Base-by-base conservation (phyloP, 2,329 filamentous ascomycete genomes). In the Colletotrichum sp. region DNA sequence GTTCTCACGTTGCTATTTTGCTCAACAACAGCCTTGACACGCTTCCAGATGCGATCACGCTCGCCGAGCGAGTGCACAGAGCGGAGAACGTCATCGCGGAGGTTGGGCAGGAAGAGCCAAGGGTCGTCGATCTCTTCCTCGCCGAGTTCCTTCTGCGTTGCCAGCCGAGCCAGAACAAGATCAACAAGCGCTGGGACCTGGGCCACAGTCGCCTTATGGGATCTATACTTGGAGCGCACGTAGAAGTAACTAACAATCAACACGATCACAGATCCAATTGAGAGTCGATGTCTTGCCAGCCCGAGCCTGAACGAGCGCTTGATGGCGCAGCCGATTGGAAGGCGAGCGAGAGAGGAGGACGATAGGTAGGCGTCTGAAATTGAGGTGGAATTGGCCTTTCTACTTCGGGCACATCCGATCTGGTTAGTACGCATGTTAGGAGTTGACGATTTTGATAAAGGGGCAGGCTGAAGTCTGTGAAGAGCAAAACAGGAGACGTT, bases 1-100 rank as follows among this genome's bases (percentile, higher is more conserved):
- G 91, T 95, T 57, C 97, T 91, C 18, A 99, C 94, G 81, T 99
- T 99, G 76, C 95, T 94, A 83, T 99, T 99, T 84, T 93, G 93
- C 85, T 99, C 97, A 1, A 99, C 96, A 68, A 99, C 94, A 67
- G 89, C 91, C 79, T 92, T 91, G 24, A 99, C 97, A 66, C 92
- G 92, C 78, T 92, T 90, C 97, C 98, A 99, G 67, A 99, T 88
- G 72, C 92, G 91, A 82, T 97, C 94, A 48, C 97, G 90, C 80
- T 96, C 92, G 10, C 90, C 89, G 24, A 96, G 89, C 5, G 91
- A 93, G 83, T 98, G 95, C 77, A 98, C 93, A 32, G 94, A 92
- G 24, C 96, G 90, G 52, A 99, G 88, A 5, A 99, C 93, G 81
- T 99, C 96, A 81, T 99, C 97, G 75, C 97, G 90, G 70, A 99